Percentiles rank a stretch among this genome's conserved stretches.
Evolutionary conservation across 768 basidiomycete species (phyloP).

Genomic region (Suillus luteus): DNA sequence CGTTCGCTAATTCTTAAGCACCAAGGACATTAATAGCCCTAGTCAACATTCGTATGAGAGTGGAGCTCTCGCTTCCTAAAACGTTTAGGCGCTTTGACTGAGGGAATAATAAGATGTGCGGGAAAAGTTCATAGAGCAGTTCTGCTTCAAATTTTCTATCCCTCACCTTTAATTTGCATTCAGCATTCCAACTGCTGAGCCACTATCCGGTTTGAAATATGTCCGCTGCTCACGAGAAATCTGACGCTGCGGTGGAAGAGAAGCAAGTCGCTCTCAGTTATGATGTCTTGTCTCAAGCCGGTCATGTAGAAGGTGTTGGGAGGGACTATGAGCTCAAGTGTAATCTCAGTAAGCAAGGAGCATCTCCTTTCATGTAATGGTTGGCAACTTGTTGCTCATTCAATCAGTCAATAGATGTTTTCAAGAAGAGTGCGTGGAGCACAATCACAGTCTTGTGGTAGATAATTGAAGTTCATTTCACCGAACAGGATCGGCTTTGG

Average conservation of each 20-base stretch:
- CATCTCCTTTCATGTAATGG: not conserved
- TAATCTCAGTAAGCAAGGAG: conserved; percentile 27
- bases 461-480: conserved; percentile 10
- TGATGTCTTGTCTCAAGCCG: conserved; percentile 17
- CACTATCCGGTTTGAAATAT: not conserved
- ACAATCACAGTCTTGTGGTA: not conserved
- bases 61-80: not conserved
- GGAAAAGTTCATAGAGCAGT: not conserved
- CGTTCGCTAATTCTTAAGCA: not conserved
- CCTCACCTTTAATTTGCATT: not conserved
- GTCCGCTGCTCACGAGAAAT: not conserved
- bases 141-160: not conserved
- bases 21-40: not conserved
- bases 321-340: conserved; percentile 38
- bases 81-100: not conserved
- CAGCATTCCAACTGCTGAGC: not conserved
- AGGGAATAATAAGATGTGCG: not conserved
- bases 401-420: conserved; percentile 46
- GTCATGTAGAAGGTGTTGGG: conserved; percentile 28
- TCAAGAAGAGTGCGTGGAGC: conserved; percentile 43
- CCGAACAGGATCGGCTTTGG: conserved; percentile 48
- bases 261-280: conserved; percentile 19
- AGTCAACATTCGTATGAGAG: too few relatives aligned
- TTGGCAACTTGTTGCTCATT: not conserved
- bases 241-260: conserved; percentile 18